These are phyloP conservation scores for Tolypocladium inflatum DNA, from an alignment of 2,329 filamentous ascomycete species.

Conservation along the genomic window DNA sequence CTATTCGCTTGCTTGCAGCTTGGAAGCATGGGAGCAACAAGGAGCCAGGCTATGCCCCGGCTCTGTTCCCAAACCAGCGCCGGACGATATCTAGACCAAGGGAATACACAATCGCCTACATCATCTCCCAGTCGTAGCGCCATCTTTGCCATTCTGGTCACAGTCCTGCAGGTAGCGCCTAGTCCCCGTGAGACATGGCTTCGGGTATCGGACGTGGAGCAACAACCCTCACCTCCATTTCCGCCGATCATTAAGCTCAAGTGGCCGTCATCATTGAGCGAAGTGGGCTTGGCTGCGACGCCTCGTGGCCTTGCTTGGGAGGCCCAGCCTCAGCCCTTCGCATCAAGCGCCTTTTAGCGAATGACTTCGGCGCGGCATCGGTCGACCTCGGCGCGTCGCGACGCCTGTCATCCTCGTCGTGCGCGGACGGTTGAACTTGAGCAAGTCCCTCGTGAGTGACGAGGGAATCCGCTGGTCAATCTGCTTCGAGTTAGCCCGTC, in stretches of 20 bases:
- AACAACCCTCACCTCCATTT: conserved; percentile 17
- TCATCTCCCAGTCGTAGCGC: conserved; percentile 1
- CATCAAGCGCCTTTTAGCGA: conserved; percentile 36
- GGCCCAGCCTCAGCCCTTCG: conserved; percentile 36
- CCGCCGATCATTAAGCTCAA: conserved; percentile 34
- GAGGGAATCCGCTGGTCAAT: conserved; percentile 90
- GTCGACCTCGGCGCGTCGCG: conserved; percentile 29
- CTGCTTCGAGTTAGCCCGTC: conserved; percentile 24
- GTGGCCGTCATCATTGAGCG: conserved; percentile 56
- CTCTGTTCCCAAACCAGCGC: background rate
- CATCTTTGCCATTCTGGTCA: conserved; percentile 3
- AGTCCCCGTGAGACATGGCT: conserved; percentile 2
- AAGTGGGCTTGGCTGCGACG: conserved; percentile 57
- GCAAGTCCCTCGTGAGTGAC: conserved; percentile 74
- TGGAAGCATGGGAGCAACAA: background rate
- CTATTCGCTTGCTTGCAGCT: background rate
- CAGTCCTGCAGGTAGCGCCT: conserved; percentile 2
- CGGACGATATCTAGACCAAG: background rate
- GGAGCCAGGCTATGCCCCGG: background rate
- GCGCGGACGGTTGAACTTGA: conserved; percentile 47
- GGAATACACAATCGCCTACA: background rate
- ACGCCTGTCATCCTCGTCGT: conserved; percentile 30
- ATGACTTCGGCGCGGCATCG: conserved; percentile 35
- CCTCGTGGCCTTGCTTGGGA: conserved; percentile 35
- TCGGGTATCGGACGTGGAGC: background rate